These are phyloP conservation scores for Pseudocercospora musae DNA, from an alignment of 2,329 filamentous ascomycete species.

Conservation along the genomic window DNA sequence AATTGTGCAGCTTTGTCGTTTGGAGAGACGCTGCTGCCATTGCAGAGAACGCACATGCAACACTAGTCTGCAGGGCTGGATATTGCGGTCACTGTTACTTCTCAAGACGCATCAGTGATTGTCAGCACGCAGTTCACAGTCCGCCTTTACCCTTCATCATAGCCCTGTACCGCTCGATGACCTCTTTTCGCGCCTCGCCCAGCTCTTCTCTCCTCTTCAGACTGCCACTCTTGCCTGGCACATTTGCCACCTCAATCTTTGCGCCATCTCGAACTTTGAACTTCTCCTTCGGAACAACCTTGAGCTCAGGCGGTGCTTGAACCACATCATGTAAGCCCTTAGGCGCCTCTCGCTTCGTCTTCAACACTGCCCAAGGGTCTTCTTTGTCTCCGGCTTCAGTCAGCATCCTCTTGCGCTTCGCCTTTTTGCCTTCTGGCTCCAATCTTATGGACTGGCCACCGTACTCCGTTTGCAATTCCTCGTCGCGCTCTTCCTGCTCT, in stretches of 20 bases:
- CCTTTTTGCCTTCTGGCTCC: constrained; percentile 52
- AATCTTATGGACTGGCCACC: constrained; percentile 62
- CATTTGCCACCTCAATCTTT: constrained; percentile 63
- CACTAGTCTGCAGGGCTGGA: no score
- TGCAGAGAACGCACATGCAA: not conserved
- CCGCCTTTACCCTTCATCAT: constrained; percentile 56
- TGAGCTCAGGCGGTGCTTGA: constrained; percentile 71
- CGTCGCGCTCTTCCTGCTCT: constrained; percentile 62
- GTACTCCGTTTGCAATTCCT: constrained; percentile 61
- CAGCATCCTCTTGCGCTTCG: constrained; percentile 43
- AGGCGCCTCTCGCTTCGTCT: constrained; percentile 59
- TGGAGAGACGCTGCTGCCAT: not conserved
- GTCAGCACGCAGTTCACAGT: constrained; percentile 3
- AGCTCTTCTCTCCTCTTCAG: constrained; percentile 70
- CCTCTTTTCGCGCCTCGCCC: constrained; percentile 62
- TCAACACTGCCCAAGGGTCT: constrained; percentile 75
- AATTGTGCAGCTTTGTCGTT: not conserved
- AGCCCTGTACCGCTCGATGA: constrained; percentile 71
- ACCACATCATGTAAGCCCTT: constrained; percentile 58
- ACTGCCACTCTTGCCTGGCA: constrained; percentile 68
- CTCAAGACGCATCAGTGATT: not conserved
- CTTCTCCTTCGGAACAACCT: constrained; percentile 59
- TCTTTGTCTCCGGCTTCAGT: constrained; percentile 53
- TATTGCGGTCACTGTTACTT: not conserved
- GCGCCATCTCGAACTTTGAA: constrained; percentile 65